Evolutionary conservation across 176 grass and related monocot genomes (phyloP).

Genomic region (Cenchrus fungigraminus): DNA sequence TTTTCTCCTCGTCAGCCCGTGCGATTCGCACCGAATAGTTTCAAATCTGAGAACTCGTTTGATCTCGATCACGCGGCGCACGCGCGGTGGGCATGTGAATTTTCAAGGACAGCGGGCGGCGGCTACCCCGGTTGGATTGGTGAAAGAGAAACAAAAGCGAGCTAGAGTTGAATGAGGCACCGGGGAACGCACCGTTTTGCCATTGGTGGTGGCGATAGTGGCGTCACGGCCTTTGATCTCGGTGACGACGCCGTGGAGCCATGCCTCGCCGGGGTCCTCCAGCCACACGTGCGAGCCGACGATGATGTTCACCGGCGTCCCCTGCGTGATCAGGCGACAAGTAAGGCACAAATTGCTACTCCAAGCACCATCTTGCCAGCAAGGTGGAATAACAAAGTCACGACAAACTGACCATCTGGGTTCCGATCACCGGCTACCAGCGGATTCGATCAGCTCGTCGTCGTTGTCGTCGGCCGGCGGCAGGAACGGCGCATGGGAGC

Average conservation of each 20-base stretch:
- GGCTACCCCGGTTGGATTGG: background rate
- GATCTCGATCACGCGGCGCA: background rate
- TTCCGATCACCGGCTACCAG: background rate
- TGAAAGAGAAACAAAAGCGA: background rate
- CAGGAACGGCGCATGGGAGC: background rate
- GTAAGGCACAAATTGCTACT: background rate
- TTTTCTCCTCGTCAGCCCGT: background rate
- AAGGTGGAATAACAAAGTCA: background rate
- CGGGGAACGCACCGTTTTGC: slow-evolving; percentile 57
- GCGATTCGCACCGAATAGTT: background rate
- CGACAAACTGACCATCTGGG: slow-evolving; percentile 9
- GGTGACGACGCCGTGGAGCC: slow-evolving; percentile 82
- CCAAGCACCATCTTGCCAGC: background rate
- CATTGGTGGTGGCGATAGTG: slow-evolving; percentile 62
- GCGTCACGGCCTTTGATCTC: slow-evolving; percentile 71
- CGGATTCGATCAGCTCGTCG: slow-evolving; percentile 1
- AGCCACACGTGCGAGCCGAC: slow-evolving; percentile 93
- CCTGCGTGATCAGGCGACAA: slow-evolving; percentile 46
- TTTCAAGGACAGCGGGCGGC: background rate
- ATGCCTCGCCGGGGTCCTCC: slow-evolving; percentile 70
- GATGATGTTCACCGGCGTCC: slow-evolving; percentile 93
- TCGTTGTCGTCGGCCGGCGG: background rate
- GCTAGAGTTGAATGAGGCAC: background rate
- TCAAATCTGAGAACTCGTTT: background rate
- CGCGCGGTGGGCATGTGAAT: background rate